Evolutionary conservation across 352 stramenopile genomes (phyloP).

Genomic region (Globisporangium paroecandrum): DNA sequence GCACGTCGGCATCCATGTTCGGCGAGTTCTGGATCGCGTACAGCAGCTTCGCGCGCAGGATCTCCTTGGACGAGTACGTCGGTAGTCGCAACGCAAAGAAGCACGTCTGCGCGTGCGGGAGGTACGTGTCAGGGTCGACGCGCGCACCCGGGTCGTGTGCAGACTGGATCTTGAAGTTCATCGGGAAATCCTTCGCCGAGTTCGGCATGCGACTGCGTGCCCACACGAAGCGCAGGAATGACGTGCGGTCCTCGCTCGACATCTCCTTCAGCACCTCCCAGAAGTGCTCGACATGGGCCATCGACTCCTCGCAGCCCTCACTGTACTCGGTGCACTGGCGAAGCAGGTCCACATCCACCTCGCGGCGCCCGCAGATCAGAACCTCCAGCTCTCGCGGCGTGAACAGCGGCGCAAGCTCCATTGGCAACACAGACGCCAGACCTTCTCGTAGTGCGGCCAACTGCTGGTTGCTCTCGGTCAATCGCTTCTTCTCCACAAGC

Average conservation of each 20-base stretch:
- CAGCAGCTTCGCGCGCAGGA: slow-evolving; percentile 81
- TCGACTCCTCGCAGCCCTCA: slow-evolving; percentile 88
- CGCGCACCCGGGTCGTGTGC: slow-evolving; percentile 77
- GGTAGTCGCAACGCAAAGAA: slow-evolving; percentile 98
- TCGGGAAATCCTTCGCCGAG: slow-evolving; percentile 96
- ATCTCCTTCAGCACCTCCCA: slow-evolving; percentile 97
- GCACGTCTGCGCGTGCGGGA: slow-evolving; percentile 98
- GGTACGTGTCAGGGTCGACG: slow-evolving; percentile 83
- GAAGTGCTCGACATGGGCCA: slow-evolving; percentile 91
- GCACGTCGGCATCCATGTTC: slow-evolving; percentile 93
- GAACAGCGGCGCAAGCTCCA: slow-evolving; percentile 96
- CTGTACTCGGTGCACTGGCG: slow-evolving; percentile 96
- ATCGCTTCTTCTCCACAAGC: slow-evolving; percentile 61
- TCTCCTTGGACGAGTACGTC: slow-evolving; percentile 91
- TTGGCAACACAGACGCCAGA: slow-evolving; percentile 93
- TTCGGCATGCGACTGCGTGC: slow-evolving; percentile 95
- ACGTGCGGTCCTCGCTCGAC: slow-evolving; percentile 92
- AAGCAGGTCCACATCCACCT: slow-evolving; percentile 97
- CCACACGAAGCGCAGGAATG: slow-evolving; percentile 98
- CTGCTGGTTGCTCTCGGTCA: slow-evolving; percentile 81
- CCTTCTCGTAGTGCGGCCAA: slow-evolving; percentile 77
- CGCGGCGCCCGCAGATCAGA: slow-evolving; percentile 94
- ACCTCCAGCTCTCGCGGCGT: slow-evolving; percentile 95
- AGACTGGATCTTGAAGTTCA: slow-evolving; percentile 92
- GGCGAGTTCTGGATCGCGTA: slow-evolving; percentile 95